A percentile compares a stretch with the other conserved stretches of the same genome.
phyloP scores from a whole-genome alignment of 768 basidiomycete species.

The Russula olivacea region DNA sequence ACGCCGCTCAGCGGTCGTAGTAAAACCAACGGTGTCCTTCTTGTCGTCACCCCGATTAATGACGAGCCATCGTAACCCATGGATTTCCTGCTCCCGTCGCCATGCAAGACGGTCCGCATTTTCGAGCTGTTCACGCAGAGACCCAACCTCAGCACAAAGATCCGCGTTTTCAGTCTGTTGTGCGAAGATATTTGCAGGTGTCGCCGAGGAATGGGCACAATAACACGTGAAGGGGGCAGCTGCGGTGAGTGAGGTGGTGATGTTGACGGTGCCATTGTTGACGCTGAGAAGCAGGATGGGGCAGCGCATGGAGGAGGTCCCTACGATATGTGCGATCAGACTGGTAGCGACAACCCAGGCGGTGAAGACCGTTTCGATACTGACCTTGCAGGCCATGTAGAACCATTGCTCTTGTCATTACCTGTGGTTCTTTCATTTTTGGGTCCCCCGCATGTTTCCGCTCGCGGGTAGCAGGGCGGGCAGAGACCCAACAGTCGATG shows the following conservation, averaged over 20 bases:
- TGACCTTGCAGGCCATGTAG: conserved; percentile 12
- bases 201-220: conserved; percentile 14
- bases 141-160: too few species aligned
- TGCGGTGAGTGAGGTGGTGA: not conserved
- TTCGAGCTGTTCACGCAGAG: conserved; percentile 49
- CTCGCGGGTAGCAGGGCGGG: not conserved
- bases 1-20: too few species aligned
- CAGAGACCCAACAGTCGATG: conserved; percentile 1
- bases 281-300: conserved; percentile 20
- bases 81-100: conserved; percentile 58
- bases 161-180: conserved; percentile 16
- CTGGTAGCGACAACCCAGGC: conserved; percentile 10
- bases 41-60: conserved; percentile 36
- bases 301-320: conserved; percentile 15
- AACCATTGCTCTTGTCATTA: conserved; percentile 15
- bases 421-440: not conserved
- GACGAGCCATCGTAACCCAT: conserved; percentile 60
- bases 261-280: not conserved
- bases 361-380: conserved; percentile 19
- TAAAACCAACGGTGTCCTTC: too few species aligned
- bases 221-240: conserved; percentile 10
- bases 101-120: conserved; percentile 48
- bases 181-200: conserved; percentile 16
- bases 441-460: conserved; percentile 3
- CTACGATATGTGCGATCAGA: conserved; percentile 7